Conservation (phyloP, 2,329 filamentous ascomycete species). For the Cladosporium sp. region DNA sequence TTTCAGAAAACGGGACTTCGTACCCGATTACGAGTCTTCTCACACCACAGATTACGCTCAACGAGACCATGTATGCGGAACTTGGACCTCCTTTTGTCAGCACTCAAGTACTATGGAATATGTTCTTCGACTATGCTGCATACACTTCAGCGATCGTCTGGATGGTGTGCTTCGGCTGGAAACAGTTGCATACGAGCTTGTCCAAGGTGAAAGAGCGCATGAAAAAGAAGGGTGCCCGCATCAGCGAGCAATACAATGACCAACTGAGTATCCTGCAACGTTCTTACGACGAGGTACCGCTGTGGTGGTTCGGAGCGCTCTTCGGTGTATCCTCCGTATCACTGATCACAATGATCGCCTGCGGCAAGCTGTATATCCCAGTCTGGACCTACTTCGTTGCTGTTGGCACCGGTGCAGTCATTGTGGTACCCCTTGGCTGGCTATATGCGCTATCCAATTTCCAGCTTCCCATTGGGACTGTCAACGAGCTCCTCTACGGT, state of each 20-base stretch:
- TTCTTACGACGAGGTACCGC: constrained; percentile 52
- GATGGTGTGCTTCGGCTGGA: constrained; percentile 51
- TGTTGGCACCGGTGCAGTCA: constrained; percentile 47
- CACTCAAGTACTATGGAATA: constrained; percentile 51
- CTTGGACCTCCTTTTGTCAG: constrained; percentile 54
- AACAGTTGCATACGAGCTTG: constrained; percentile 42
- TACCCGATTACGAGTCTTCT: constrained; percentile 42
- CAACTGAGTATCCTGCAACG: constrained; percentile 55
- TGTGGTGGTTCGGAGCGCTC: constrained; percentile 52
- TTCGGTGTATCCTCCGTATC: constrained; percentile 46
- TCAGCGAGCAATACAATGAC: constrained; percentile 53
- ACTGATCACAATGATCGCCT: constrained; percentile 47
- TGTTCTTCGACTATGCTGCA: constrained; percentile 57
- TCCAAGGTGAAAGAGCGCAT: constrained; percentile 35
- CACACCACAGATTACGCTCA: constrained; percentile 42
- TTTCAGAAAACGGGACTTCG: constrained; percentile 40
- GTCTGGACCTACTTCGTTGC: constrained; percentile 56
- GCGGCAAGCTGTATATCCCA: constrained; percentile 51
- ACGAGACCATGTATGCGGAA: constrained; percentile 41
- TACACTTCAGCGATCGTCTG: constrained; percentile 54
- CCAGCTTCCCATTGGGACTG: constrained; percentile 49
- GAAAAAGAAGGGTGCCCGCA: constrained; percentile 18
- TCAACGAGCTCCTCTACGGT: constrained; percentile 56
- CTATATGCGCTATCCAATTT: constrained; percentile 55
- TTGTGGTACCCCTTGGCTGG: constrained; percentile 54